A percentile compares a stretch with the other conserved stretches of the same genome.
phyloP scores from a whole-genome alignment of 75 land plant species.

The Cupressus sempervirens region DNA sequence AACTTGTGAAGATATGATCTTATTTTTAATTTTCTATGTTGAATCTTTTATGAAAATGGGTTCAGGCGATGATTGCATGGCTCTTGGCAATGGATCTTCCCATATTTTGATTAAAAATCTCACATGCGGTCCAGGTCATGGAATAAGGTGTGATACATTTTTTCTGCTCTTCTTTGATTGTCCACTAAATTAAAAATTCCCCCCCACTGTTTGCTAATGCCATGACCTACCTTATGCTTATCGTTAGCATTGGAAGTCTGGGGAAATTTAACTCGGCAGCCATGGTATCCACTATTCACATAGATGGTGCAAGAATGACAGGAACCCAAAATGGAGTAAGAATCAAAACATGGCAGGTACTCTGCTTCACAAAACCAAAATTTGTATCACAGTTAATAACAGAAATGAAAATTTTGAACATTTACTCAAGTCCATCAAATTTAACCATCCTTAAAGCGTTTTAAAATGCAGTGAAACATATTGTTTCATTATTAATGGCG shows the following conservation, averaged over 20 bases:
- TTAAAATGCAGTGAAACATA: too few species aligned
- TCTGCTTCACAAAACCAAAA: too few species aligned
- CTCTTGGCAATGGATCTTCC: slow-evolving; percentile 28
- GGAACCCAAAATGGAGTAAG: slow-evolving; percentile 54
- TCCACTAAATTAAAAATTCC: neutral
- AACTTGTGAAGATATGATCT: too few species aligned
- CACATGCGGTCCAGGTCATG: slow-evolving; percentile 41
- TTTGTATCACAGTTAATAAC: too few species aligned
- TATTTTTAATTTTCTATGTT: too few species aligned
- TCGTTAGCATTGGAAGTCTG: slow-evolving; percentile 27
- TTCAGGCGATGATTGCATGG: slow-evolving; percentile 44
- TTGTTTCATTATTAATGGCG: too few species aligned
- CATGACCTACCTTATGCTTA: neutral
- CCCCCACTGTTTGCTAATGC: neutral
- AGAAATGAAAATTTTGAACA: too few species aligned
- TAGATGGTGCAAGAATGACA: slow-evolving; percentile 25
- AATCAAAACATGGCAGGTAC: slow-evolving; percentile 68
- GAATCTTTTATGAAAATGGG: too few species aligned
- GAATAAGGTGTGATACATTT: slow-evolving; percentile 33
- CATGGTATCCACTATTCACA: slow-evolving; percentile 29
- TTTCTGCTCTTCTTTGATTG: neutral
- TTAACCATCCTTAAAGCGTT: too few species aligned
- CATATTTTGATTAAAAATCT: slow-evolving; percentile 25
- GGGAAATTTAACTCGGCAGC: slow-evolving; percentile 15
- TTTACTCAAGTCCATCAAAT: too few species aligned